phyloP scores from a whole-genome alignment of 1,284 basidiomycete genomes.

The Mycosarcoma mackinlayi region DNA sequence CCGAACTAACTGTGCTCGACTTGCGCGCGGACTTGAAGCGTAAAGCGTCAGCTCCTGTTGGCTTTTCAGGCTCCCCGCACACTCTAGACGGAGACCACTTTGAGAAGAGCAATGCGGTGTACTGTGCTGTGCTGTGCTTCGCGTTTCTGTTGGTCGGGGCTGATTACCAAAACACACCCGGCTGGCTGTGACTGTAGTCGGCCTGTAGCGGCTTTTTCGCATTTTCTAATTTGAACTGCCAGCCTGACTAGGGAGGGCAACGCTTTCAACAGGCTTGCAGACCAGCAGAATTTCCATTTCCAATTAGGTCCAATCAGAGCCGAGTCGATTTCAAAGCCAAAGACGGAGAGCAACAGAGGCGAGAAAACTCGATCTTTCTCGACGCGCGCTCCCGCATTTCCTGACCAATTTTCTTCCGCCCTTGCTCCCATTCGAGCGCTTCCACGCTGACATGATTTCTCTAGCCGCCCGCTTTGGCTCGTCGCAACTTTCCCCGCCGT shows the following conservation, averaged over 20 bases:
- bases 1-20: not conserved
- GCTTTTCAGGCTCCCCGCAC: slow-evolving; percentile 3
- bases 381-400: not conserved
- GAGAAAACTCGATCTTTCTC: not conserved
- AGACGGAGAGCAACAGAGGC: no score
- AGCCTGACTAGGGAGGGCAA: not conserved
- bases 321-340: slow-evolving; percentile 28
- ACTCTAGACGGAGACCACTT: no score
- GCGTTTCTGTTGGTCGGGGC: no score
- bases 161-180: slow-evolving; percentile 51
- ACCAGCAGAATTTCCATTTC: not conserved
- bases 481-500: slow-evolving; percentile 25
- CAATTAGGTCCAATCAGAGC: slow-evolving; percentile 25
- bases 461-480: not conserved
- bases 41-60: no score
- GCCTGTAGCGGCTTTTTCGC: slow-evolving; percentile 34
- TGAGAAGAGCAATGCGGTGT: slow-evolving; percentile 5
- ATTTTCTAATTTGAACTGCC: not conserved
- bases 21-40: slow-evolving; percentile 12
- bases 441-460: slow-evolving; percentile 27
- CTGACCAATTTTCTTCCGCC: slow-evolving; percentile 13
- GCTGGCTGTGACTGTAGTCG: slow-evolving; percentile 14
- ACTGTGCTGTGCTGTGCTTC: slow-evolving; percentile 6
- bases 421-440: not conserved
- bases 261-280: slow-evolving; percentile 1